phyloP scores from a whole-genome alignment of 352 stramenopile species.

The Nothophytophthora sp. region DNA sequence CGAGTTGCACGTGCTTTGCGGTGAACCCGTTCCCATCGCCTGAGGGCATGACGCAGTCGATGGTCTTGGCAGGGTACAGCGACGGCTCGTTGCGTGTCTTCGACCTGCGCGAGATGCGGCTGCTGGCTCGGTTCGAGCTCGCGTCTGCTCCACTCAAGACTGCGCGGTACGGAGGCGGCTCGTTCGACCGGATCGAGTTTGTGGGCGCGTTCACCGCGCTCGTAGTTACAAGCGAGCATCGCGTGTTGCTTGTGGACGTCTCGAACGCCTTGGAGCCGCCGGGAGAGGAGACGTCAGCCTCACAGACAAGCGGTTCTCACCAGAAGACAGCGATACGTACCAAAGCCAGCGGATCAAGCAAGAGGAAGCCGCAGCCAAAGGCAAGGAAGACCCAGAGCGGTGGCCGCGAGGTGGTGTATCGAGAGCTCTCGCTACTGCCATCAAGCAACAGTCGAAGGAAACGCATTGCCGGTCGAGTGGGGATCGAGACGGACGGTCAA shows the following conservation, averaged over 20 bases:
- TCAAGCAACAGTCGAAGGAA: conserved; percentile 17
- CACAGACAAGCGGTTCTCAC: neutral
- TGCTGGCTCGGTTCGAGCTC: conserved; percentile 46
- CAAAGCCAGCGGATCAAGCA: neutral
- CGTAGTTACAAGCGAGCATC: conserved; percentile 25
- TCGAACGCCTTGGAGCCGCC: conserved; percentile 17
- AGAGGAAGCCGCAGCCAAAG: conserved; percentile 15
- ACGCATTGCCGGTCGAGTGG: conserved; percentile 11
- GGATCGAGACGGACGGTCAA: conserved; percentile 6
- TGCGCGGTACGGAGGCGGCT: neutral
- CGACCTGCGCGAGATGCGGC: conserved; percentile 40
- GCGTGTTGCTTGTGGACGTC: conserved; percentile 40
- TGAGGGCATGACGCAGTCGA: conserved; percentile 11
- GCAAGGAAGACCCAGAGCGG: neutral
- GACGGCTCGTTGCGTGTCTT: conserved; percentile 56
- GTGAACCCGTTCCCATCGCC: conserved; percentile 28
- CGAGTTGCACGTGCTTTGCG: conserved; percentile 37
- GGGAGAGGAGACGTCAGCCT: conserved; percentile 4
- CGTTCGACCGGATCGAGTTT: conserved; percentile 38
- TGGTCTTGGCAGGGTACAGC: conserved; percentile 46
- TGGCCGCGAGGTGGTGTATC: conserved; percentile 34
- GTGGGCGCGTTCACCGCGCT: conserved; percentile 29
- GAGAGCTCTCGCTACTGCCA: conserved; percentile 29
- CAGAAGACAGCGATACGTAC: conserved; percentile 2
- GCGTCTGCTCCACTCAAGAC: conserved; percentile 8